Evolutionary conservation across 176 grass and related monocot species (phyloP), one percentile per base, ranked within the genome.

Genomic region (Zoysia japonica): DNA sequence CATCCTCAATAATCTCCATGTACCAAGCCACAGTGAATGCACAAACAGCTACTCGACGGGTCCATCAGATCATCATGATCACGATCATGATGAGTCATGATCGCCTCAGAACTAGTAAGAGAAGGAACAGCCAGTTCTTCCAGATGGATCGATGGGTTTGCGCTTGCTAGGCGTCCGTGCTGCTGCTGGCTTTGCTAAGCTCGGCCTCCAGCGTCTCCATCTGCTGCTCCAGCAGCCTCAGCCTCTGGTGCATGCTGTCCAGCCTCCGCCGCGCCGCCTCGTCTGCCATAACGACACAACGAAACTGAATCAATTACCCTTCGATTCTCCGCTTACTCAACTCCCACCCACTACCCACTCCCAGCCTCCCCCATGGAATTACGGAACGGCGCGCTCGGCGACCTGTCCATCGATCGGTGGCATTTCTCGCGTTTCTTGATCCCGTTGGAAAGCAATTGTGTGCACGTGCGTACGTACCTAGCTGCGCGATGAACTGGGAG

Each of bases 131-230:
- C 10, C 5, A 17, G 1, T 1, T 19, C 51, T 44, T 44, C 52
- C n/a, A 19, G 67, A 11, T 44, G 9, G 52, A 59, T 2, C 14
- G 69, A 80, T 12, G 40, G n/a, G 5, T 47, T 65, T 12, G 57
- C 15, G n/a, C 38, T 20, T 28, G 28, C 28, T 28, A 28, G 28
- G 28, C 28, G 46, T 44, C 76, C 9, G 48, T 47, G 11, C 70
- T 37, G 71, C 50, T 76, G 63, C 61, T 85, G 78, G 90, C 90
- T 44, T 86, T 93, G 37, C 80, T 84, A 17, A 93, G 56, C 85
- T 96, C 93, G 14, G 88, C 85, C 90, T 97, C 93, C 35, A 97
- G 80, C 46, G 72, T 85, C 77, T 97, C 90, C 93, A 97, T 97
- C 81, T 93, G 93, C 80, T 84, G 71, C 81, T 97, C 93, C 86